Evolutionary conservation across 768 basidiomycete genomes (phyloP), one percentile per base, ranked within the genome.

Genomic region (Chalciporus sphaerocephalus): DNA sequence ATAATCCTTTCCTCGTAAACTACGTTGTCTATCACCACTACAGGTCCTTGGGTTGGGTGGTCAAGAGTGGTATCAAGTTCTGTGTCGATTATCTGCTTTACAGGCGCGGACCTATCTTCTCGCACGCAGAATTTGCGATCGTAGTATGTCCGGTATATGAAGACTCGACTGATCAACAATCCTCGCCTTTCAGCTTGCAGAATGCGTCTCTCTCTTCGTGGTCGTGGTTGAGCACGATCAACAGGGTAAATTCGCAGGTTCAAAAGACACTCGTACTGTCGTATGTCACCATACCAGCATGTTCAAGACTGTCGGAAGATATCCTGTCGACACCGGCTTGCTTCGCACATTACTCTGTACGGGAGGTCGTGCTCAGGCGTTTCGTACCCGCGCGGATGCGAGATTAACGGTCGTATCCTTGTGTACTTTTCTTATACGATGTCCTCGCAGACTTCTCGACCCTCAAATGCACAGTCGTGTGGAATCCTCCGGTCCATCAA

Each of bases 161-260:
- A 70, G 87, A 94, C 55, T 76, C 80, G 0, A 69, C 72, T 39
- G 94, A 97, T 61, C 77, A 78, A 48, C 68, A 72, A 18, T 62
- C 73, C 0, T 92, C 87, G 3, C 77, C 80, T 0, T 79, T 85
- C 53, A 64, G 75, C 18, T 70, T 89, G 2, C 77, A 78, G 47
- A 87, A 90, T 44, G 67, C 78, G 2, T 68, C 76, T 16, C 87
- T 88, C 2, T 88, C 90, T 58, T 72, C 84, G 9, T 99, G 96
- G 96, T 79, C 89, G 11, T 97, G 93, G 94, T 76, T 99, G 22
- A 92, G 91, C 66, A 99, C 96, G 1, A 79, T 99, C 50, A 98
- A 96, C 61, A 82, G 96, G 28, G 95, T 97, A 11, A 97, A 95
- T 64, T 84, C 91, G 0, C 92, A 96, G 61, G 95, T 98, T 4